Conservation (phyloP, 257 asterid species). For the Solanum etuberosum region DNA sequence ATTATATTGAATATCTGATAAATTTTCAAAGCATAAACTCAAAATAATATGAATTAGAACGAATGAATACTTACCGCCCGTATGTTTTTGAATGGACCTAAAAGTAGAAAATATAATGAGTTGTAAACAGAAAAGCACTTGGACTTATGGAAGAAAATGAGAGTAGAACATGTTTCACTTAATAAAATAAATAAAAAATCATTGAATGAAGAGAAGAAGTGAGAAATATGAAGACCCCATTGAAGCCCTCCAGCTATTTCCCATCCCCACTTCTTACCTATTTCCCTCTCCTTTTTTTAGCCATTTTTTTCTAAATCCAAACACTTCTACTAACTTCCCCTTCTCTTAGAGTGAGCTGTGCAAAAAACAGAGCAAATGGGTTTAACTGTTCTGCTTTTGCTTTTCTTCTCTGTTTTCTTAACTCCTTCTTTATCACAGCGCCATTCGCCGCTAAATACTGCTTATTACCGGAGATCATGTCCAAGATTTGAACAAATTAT, state of each 20-base stretch:
- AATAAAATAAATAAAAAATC: neutral
- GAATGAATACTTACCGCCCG: neutral
- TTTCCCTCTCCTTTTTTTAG: neutral
- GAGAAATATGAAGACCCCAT: neutral
- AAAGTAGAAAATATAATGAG: neutral
- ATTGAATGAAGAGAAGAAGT: neutral
- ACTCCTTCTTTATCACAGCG: constrained; percentile 12
- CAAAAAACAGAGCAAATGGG: neutral
- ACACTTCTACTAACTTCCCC: neutral
- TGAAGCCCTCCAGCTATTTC: constrained; percentile 1
- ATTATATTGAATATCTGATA: too few relatives aligned
- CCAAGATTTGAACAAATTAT: constrained; percentile 70
- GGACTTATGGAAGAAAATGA: neutral
- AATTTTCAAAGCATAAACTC: neutral
- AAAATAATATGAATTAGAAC: neutral
- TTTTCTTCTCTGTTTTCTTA: neutral
- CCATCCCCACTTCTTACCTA: neutral
- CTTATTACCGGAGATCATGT: constrained; percentile 44
- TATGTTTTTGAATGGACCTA: neutral
- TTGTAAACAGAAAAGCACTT: constrained; percentile 1
- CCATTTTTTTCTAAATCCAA: neutral
- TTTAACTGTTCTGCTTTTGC: neutral
- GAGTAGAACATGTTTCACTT: neutral
- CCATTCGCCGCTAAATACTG: constrained; percentile 5
- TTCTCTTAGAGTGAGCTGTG: neutral